phyloP scores from a whole-genome alignment of 768 basidiomycete genomes.

The Phanerochaete sordida region DNA sequence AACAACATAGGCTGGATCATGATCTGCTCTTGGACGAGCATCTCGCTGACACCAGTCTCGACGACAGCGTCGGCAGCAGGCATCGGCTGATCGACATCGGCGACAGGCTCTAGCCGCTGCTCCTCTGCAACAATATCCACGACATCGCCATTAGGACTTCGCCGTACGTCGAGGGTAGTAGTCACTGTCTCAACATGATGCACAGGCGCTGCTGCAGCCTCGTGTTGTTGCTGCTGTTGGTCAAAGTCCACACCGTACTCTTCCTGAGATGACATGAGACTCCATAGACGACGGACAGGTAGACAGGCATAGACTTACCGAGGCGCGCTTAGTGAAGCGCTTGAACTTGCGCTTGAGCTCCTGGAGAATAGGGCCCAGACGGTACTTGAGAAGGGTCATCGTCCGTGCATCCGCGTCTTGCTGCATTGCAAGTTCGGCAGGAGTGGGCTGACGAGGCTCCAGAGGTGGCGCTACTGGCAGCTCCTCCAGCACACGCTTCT shows the following conservation, averaged over 20 bases:
- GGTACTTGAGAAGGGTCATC: conserved; percentile 79
- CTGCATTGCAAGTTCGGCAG: conserved; percentile 78
- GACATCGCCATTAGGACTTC: conserved; percentile 35
- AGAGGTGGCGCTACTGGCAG: conserved; percentile 88
- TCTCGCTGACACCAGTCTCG: conserved; percentile 14
- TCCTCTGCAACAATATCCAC: conserved; percentile 43
- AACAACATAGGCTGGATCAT: conserved; percentile 51
- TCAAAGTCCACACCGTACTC: conserved; percentile 61
- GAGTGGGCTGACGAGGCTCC: conserved; percentile 78
- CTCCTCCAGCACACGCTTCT: conserved; percentile 79
- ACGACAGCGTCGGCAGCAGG: conserved; percentile 33
- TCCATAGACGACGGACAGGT: not conserved
- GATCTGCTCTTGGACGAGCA: conserved; percentile 29
- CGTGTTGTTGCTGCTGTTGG: conserved; percentile 16
- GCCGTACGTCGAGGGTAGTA: conserved; percentile 35
- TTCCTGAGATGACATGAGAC: conserved; percentile 43
- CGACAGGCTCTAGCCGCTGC: conserved; percentile 9
- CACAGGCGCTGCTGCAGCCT: conserved; percentile 15
- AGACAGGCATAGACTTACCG: conserved; percentile 42
- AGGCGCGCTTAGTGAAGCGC: conserved; percentile 78
- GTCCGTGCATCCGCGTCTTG: conserved; percentile 77
- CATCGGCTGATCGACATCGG: conserved; percentile 15
- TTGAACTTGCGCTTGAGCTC: conserved; percentile 93
- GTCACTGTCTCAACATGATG: conserved; percentile 34
- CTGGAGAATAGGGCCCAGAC: conserved; percentile 84